Conservation (phyloP, 2,329 filamentous ascomycete genomes). For the Teratosphaeria zuluensis region DNA sequence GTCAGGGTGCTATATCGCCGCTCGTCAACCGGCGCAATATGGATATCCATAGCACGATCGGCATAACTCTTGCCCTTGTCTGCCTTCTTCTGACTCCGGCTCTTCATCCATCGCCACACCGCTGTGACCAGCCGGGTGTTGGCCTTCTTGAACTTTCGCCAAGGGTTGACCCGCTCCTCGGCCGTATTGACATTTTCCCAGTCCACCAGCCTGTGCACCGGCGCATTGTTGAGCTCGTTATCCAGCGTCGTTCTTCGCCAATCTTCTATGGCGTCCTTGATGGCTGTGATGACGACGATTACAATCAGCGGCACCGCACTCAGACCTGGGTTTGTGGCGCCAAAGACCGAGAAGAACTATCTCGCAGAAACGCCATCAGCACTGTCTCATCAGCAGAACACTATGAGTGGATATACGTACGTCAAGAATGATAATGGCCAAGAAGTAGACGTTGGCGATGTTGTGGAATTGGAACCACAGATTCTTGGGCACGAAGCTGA, state of each 20-base stretch:
- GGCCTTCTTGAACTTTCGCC: slow-evolving; percentile 87
- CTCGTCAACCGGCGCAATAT: slow-evolving; percentile 27
- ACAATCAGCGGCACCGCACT: slow-evolving; percentile 88
- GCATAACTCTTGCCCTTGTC: slow-evolving; percentile 31
- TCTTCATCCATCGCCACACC: slow-evolving; percentile 41
- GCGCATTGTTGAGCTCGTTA: slow-evolving; percentile 90
- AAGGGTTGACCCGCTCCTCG: slow-evolving; percentile 73
- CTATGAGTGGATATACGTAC: slow-evolving; percentile 48
- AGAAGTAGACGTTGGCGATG: slow-evolving; percentile 95
- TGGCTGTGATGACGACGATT: slow-evolving; percentile 75
- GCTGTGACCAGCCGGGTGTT: slow-evolving; percentile 54
- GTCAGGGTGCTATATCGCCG: slow-evolving; percentile 39
- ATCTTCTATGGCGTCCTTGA: slow-evolving; percentile 95
- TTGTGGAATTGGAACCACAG: slow-evolving; percentile 98
- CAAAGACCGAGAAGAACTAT: slow-evolving; percentile 94
- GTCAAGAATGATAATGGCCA: slow-evolving; percentile 87
- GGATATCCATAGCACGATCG: slow-evolving; percentile 42
- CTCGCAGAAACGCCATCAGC: not conserved
- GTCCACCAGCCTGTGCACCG: slow-evolving; percentile 77
- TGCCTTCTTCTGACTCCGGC: slow-evolving; percentile 36
- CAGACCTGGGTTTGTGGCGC: slow-evolving; percentile 78
- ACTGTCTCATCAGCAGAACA: slow-evolving; percentile 6
- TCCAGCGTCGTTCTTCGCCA: slow-evolving; percentile 86
- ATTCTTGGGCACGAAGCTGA: slow-evolving; percentile 95
- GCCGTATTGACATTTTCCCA: slow-evolving; percentile 92